Conservation (phyloP, 805 yeast genomes). For the Komagataella populi region DNA sequence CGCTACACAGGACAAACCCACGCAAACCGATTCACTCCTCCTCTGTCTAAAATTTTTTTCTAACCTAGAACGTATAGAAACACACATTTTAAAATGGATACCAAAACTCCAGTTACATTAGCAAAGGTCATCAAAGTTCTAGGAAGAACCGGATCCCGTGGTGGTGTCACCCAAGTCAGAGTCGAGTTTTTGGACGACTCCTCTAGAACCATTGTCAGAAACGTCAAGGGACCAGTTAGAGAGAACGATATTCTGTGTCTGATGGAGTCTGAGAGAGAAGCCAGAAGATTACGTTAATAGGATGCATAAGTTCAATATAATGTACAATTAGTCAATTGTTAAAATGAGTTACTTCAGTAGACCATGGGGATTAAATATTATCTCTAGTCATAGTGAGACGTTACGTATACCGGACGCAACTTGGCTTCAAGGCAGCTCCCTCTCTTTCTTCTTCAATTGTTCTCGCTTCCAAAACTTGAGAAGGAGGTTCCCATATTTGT, state of each 20-base stretch:
- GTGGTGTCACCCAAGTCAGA: conserved; percentile 34
- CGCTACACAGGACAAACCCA: background rate
- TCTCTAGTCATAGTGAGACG: background rate
- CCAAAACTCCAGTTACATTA: conserved; percentile 20
- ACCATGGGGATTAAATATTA: background rate
- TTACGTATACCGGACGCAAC: conserved; percentile 11
- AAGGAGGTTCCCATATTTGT: conserved; percentile 77
- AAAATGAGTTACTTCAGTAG: background rate
- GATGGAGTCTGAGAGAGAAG: conserved; percentile 21
- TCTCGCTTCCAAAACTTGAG: conserved; percentile 76
- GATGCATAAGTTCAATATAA: background rate
- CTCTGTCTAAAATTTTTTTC: background rate
- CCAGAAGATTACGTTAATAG: conserved; percentile 19
- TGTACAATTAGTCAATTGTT: background rate
- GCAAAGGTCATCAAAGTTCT: conserved; percentile 20
- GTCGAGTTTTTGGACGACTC: conserved; percentile 33
- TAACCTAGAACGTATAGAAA: background rate
- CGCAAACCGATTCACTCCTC: background rate
- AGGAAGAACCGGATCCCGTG: conserved; percentile 22
- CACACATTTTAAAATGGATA: conserved; percentile 9
- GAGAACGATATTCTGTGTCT: conserved; percentile 25
- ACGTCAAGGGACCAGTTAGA: conserved; percentile 37
- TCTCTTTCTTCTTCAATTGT: conserved; percentile 23
- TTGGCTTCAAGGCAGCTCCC: conserved; percentile 5
- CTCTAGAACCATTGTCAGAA: conserved; percentile 34